phyloP scores from a whole-genome alignment of 805 yeast species.

The Kluyveromyces starmeri region DNA sequence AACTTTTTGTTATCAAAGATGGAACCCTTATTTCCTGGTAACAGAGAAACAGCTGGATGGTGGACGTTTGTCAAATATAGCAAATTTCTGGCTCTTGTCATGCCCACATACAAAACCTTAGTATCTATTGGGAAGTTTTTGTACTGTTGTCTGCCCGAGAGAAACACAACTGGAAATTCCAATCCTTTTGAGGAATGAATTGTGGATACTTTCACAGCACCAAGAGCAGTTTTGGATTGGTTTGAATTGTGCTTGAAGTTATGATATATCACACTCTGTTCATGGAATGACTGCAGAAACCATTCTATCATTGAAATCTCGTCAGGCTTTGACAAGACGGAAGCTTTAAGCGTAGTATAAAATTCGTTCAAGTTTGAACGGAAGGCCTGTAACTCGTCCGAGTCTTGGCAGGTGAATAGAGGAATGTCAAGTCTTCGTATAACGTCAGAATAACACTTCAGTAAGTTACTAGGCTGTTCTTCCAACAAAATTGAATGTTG shows the following conservation, averaged over 20 bases:
- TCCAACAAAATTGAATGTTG: constrained; percentile 2
- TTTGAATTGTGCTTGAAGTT: constrained; percentile 1
- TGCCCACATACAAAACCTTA: constrained; percentile 52
- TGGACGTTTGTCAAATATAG: constrained; percentile 25
- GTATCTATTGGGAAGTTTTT: constrained; percentile 23
- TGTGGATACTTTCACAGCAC: constrained; percentile 48
- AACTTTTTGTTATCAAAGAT: constrained; percentile 12
- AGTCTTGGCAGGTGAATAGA: constrained; percentile 7
- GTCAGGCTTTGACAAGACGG: constrained; percentile 19
- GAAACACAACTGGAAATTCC: constrained; percentile 62
- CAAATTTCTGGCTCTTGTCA: constrained; percentile 48
- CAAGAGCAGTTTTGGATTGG: constrained; percentile 4
- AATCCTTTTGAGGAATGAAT: constrained; percentile 69
- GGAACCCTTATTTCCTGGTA: neutral
- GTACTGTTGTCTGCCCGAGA: constrained; percentile 23
- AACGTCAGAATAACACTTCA: constrained; percentile 16
- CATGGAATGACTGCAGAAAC: constrained; percentile 28
- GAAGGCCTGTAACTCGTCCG: constrained; percentile 21
- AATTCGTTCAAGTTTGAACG: constrained; percentile 29
- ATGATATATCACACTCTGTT: constrained; percentile 14
- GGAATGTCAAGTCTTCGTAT: constrained; percentile 25
- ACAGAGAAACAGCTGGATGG: constrained; percentile 6
- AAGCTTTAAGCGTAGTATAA: constrained; percentile 29
- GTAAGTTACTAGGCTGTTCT: constrained; percentile 24
- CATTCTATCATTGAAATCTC: constrained; percentile 21